These are phyloP conservation scores for Parsonsia alboflavescens DNA, from an alignment of 257 asterid species.

Conservation along the genomic window DNA sequence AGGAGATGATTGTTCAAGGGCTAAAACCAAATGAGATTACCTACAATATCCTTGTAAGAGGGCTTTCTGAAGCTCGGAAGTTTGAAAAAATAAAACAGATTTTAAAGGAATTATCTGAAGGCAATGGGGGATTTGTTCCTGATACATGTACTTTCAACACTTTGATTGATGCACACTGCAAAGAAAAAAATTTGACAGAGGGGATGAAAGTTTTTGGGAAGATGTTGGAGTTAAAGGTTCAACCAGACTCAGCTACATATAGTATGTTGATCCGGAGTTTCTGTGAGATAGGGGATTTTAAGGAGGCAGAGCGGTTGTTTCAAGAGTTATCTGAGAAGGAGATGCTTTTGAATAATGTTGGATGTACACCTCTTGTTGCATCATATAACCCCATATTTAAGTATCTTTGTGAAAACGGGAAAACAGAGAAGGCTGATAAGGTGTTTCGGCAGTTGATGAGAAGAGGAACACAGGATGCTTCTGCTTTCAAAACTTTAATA, in stretches of 20 bases:
- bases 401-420: conserved; percentile 53
- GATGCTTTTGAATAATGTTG: conserved; percentile 37
- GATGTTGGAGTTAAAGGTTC: conserved; percentile 58
- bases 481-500: conserved; percentile 62
- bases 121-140: conserved; percentile 46
- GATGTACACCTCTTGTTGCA: conserved; percentile 58
- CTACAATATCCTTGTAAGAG: conserved; percentile 64
- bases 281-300: conserved; percentile 41
- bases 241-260: conserved; percentile 60
- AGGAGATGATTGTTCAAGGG: conserved; percentile 51
- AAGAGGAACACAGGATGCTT: conserved; percentile 66
- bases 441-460: conserved; percentile 67
- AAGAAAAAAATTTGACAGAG: conserved; percentile 39
- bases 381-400: conserved; percentile 64
- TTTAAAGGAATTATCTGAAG: conserved; percentile 30
- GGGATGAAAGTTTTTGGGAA: conserved; percentile 48
- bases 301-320: conserved; percentile 55
- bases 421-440: conserved; percentile 66
- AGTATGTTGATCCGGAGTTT: conserved; percentile 55
- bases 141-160: conserved; percentile 75
- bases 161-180: conserved; percentile 61
- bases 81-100: conserved; percentile 53
- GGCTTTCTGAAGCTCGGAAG: conserved; percentile 56
- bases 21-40: conserved; percentile 54
- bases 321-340: conserved; percentile 50